A percentile compares a stretch with the other conserved stretches of the same genome.
Evolutionary conservation across 2,329 filamentous ascomycete genomes (phyloP).

Genomic region (Hypoxylon sp.): DNA sequence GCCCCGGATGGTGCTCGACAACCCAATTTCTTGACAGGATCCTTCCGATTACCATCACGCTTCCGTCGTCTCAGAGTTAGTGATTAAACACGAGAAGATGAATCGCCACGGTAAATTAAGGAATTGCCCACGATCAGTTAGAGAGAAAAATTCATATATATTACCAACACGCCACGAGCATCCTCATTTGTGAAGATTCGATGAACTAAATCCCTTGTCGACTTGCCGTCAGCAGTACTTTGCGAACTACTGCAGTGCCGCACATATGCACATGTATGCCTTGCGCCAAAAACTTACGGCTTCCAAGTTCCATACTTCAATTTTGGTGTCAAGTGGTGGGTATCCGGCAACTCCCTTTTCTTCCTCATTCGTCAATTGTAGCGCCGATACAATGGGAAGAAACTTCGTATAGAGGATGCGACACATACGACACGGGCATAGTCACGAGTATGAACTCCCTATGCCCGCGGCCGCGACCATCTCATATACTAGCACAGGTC

Average conservation of each 20-base stretch:
- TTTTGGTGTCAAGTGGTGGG: slow-evolving; percentile 1
- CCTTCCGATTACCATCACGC: slow-evolving; percentile 11
- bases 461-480: neutral
- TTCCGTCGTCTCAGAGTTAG: slow-evolving; percentile 9
- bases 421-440: slow-evolving; percentile 14
- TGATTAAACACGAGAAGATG: neutral
- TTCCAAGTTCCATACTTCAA: slow-evolving; percentile 4
- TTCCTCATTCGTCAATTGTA: slow-evolving; percentile 4
- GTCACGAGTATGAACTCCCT: neutral
- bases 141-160: slow-evolving; percentile 2
- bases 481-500: neutral
- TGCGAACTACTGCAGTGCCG: slow-evolving; percentile 4
- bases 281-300: slow-evolving; percentile 7
- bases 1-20: slow-evolving; percentile 5
- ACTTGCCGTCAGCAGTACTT: slow-evolving; percentile 5
- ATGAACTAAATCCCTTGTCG: neutral
- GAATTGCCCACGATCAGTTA: neutral
- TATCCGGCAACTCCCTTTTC: slow-evolving; percentile 6
- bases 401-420: neutral
- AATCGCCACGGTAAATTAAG: slow-evolving; percentile 5
- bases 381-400: neutral
- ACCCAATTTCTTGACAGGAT: slow-evolving; percentile 12
- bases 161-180: slow-evolving; percentile 5
- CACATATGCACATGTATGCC: neutral
- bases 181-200: slow-evolving; percentile 7